Percentiles rank a stretch among this genome's conserved stretches.
phyloP scores from a whole-genome alignment of 345 rosid species.

The Populus simonii region DNA sequence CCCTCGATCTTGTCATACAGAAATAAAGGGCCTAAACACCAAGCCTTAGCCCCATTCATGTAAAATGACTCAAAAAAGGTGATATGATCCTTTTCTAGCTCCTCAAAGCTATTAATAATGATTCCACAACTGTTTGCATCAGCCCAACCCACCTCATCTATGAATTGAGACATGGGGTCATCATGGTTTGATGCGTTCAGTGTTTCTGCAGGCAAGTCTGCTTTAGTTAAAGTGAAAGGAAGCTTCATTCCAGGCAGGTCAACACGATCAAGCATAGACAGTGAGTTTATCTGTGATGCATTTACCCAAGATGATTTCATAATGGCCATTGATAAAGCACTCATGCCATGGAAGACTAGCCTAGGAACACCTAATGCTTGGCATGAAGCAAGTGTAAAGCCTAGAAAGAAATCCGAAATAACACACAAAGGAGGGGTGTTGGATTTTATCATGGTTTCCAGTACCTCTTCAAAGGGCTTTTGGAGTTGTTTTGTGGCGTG shows the following conservation, averaged over 20 bases:
- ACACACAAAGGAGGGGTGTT: conserved; percentile 14
- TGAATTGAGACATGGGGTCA: neutral
- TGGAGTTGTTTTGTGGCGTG: conserved; percentile 12
- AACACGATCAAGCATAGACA: neutral
- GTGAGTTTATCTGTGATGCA: neutral
- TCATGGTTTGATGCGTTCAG: neutral
- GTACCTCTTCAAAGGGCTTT: conserved; percentile 4
- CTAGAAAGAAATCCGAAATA: conserved; percentile 26
- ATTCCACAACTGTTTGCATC: conserved; percentile 23
- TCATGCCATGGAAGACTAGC: conserved; percentile 20
- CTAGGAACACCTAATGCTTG: conserved; percentile 13
- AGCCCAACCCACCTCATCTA: conserved; percentile 8
- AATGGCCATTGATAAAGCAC: conserved; percentile 24
- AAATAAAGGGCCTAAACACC: conserved; percentile 21
- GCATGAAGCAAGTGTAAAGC: conserved; percentile 19
- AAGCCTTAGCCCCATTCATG: conserved; percentile 16
- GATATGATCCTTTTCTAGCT: conserved; percentile 14
- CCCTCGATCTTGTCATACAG: neutral
- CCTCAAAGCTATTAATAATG: conserved; percentile 25
- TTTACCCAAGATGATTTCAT: neutral
- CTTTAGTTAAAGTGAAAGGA: conserved; percentile 12
- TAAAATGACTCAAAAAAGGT: conserved; percentile 21
- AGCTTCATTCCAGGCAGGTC: conserved; percentile 7
- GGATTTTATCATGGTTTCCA: neutral
- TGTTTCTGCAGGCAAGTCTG: conserved; percentile 5